Conservation (phyloP, 805 yeast genomes). For the Candida michaelii region DNA sequence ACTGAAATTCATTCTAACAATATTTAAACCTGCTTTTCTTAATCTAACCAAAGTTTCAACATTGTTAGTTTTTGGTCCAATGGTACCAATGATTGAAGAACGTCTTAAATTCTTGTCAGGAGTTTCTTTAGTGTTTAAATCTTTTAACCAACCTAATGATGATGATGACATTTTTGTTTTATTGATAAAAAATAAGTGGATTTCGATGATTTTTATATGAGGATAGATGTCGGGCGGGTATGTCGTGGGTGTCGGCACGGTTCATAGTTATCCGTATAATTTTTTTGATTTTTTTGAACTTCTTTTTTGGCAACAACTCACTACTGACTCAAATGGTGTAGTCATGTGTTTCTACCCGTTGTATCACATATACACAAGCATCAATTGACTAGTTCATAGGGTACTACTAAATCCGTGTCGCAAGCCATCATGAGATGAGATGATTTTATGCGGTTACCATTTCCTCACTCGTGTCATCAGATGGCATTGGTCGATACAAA, state of each 20-base stretch:
- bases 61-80: constrained; percentile 96
- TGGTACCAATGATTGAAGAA: constrained; percentile 96
- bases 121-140: constrained; percentile 68
- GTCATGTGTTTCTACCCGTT: too few relatives aligned
- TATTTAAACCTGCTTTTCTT: constrained; percentile 96
- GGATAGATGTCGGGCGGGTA: not conserved
- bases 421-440: constrained; percentile 2
- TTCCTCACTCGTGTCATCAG: not conserved
- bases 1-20: constrained; percentile 98
- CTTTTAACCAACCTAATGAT: constrained; percentile 76
- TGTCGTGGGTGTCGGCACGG: constrained; percentile 7
- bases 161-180: constrained; percentile 38
- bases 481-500: too few relatives aligned
- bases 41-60: constrained; percentile 81
- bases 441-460: not conserved
- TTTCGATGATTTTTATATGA: constrained; percentile 1
- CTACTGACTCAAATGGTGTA: too few relatives aligned
- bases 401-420: not conserved
- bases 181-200: not conserved
- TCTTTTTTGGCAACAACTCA: not conserved
- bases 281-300: not conserved
- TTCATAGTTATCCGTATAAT: constrained; percentile 15
- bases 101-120: constrained; percentile 85
- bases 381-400: too few relatives aligned
- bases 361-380: too few relatives aligned